Percentiles rank a stretch among this genome's conserved stretches.
Conservation (phyloP, 2,329 filamentous ascomycete genomes). For the Epicoccum nigrum region DNA sequence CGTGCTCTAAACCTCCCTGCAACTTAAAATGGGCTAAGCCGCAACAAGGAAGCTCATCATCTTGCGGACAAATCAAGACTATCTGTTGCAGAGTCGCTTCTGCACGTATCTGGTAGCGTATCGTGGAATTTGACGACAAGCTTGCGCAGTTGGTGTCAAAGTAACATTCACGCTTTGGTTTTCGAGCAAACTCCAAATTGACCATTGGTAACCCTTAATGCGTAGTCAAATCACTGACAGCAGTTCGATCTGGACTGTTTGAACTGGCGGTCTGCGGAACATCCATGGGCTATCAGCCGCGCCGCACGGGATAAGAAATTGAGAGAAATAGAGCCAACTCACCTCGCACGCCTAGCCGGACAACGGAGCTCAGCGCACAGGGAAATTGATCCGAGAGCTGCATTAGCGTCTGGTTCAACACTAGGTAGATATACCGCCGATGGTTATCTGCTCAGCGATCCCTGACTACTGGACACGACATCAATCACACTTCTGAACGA, state of each 20-base stretch:
- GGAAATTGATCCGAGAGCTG: conserved; percentile 6
- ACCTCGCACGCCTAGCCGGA: neutral
- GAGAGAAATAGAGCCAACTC: neutral
- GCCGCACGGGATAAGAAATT: conserved; percentile 2
- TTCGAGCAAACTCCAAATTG: conserved; percentile 13
- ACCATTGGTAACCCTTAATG: neutral
- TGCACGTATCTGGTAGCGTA: conserved; percentile 26
- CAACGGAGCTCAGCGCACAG: conserved; percentile 1
- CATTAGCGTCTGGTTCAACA: neutral
- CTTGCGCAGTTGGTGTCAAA: conserved; percentile 7
- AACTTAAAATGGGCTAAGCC: conserved; percentile 26
- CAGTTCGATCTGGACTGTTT: neutral
- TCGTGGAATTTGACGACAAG: conserved; percentile 24
- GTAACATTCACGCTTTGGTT: conserved; percentile 1
- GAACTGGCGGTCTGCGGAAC: neutral
- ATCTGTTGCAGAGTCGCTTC: conserved; percentile 25
- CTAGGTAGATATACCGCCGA: neutral
- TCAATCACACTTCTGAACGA: neutral
- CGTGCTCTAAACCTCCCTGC: conserved; percentile 30
- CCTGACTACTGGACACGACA: neutral
- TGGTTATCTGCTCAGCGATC: neutral
- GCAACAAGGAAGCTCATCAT: conserved; percentile 19
- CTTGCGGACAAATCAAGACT: conserved; percentile 34
- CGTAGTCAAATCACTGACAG: neutral
- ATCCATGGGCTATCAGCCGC: neutral